A percentile compares a stretch with the other conserved stretches of the same genome.
Evolutionary conservation across 495 filamentous ascomycete species (phyloP).

Genomic region (Baudoinia panamericana): DNA sequence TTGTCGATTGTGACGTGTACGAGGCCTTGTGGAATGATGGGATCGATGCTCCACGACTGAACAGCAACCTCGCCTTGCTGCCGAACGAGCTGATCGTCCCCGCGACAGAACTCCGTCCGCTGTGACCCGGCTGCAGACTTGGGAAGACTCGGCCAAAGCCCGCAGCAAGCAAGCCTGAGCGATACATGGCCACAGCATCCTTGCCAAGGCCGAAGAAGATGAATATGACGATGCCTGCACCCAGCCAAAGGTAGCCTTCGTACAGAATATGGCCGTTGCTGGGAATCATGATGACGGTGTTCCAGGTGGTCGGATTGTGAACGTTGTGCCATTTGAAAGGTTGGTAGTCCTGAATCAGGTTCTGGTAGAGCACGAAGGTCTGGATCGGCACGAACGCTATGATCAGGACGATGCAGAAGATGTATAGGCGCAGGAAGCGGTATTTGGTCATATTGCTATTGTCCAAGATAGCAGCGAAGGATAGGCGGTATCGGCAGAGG

Average conservation of each 20-base stretch:
- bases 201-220: conserved; percentile 68
- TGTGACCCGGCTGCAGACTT: conserved; percentile 1
- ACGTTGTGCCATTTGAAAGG: conserved; percentile 42
- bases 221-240: conserved; percentile 49
- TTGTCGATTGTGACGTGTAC: not conserved
- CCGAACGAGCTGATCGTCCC: conserved; percentile 11
- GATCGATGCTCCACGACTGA: conserved; percentile 7
- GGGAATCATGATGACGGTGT: conserved; percentile 47
- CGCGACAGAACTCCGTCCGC: not conserved
- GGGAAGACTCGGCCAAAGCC: conserved; percentile 15
- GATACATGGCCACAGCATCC: conserved; percentile 66
- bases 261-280: conserved; percentile 41
- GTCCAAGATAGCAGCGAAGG: conserved; percentile 46
- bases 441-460: conserved; percentile 49
- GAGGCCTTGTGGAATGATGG: not conserved
- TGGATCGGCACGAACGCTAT: conserved; percentile 51
- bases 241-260: conserved; percentile 56
- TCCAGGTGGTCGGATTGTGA: conserved; percentile 43
- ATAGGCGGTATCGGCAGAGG: conserved; percentile 49
- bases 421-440: conserved; percentile 65
- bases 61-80: conserved; percentile 17
- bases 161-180: conserved; percentile 32
- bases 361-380: conserved; percentile 43
- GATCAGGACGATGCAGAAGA: conserved; percentile 56
- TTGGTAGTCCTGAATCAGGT: conserved; percentile 25